These are phyloP conservation scores for Scorias spongiosa DNA, from an alignment of 2,329 filamentous ascomycete species.

Conservation along the genomic window DNA sequence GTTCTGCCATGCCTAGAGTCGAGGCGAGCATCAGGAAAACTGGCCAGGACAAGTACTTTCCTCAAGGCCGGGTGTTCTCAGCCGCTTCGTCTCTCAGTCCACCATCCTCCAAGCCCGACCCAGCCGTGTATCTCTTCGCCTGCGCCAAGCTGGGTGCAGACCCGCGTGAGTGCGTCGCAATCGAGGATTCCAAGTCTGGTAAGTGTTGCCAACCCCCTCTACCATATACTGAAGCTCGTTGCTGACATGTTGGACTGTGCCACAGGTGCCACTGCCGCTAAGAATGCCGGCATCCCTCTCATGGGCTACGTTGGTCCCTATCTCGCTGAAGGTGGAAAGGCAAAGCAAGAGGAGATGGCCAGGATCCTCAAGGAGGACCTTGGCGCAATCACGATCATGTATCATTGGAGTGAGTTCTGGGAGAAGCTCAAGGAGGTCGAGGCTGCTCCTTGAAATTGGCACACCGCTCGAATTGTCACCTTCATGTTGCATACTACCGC, in stretches of 20 bases:
- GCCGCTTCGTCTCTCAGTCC: slow-evolving; percentile 58
- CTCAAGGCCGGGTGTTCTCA: slow-evolving; percentile 53
- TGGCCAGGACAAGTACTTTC: slow-evolving; percentile 61
- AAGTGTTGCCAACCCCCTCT: neutral
- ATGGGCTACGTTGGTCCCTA: slow-evolving; percentile 74
- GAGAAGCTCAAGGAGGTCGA: slow-evolving; percentile 1
- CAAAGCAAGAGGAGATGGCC: slow-evolving; percentile 29
- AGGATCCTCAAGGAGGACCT: slow-evolving; percentile 29
- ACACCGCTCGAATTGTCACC: too few relatives aligned
- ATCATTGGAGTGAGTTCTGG: slow-evolving; percentile 21
- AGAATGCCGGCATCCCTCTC: slow-evolving; percentile 58
- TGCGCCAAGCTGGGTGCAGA: slow-evolving; percentile 54
- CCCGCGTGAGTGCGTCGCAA: slow-evolving; percentile 53
- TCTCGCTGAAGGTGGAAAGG: slow-evolving; percentile 44
- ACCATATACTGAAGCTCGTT: too few relatives aligned
- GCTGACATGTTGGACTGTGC: neutral
- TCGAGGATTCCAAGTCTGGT: slow-evolving; percentile 76
- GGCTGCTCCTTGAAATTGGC: neutral
- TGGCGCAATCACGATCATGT: slow-evolving; percentile 28
- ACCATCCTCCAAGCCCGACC: slow-evolving; percentile 74
- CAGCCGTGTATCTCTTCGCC: slow-evolving; percentile 66
- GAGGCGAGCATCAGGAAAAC: slow-evolving; percentile 61
- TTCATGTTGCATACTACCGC: too few relatives aligned
- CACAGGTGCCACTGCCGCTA: slow-evolving; percentile 45
- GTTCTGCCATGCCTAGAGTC: slow-evolving; percentile 59